A percentile compares a stretch with the other conserved stretches of the same genome.
phyloP scores from a whole-genome alignment of 1,284 basidiomycete species.

The Ustilago esculenta region DNA sequence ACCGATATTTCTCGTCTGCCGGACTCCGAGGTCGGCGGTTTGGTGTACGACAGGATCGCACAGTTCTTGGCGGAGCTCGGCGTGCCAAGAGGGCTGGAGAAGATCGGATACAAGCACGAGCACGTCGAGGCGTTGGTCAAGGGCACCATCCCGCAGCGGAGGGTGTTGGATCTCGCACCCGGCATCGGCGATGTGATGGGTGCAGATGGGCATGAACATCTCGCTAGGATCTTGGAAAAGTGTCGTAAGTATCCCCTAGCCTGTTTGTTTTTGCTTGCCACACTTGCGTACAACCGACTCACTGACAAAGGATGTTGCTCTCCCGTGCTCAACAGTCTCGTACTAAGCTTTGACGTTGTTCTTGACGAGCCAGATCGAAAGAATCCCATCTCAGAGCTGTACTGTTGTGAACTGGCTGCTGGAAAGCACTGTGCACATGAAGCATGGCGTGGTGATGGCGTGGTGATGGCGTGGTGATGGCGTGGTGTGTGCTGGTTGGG shows the following conservation, averaged over 20 bases:
- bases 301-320: background rate
- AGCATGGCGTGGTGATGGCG: too few relatives aligned
- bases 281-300: too few relatives aligned
- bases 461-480: too few relatives aligned
- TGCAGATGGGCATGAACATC: conserved; percentile 67
- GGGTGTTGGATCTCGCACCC: conserved; percentile 74
- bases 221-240: conserved; percentile 58
- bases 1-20: conserved; percentile 73
- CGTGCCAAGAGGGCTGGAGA: conserved; percentile 86
- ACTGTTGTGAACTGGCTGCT: too few relatives aligned
- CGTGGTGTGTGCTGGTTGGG: too few relatives aligned
- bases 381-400: too few relatives aligned
- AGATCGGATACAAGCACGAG: conserved; percentile 77
- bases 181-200: conserved; percentile 73
- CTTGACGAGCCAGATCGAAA: background rate
- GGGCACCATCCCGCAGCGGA: conserved; percentile 85
- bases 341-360: conserved; percentile 1
- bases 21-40: conserved; percentile 81
- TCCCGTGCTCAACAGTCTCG: conserved; percentile 3
- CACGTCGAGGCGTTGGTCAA: conserved; percentile 74
- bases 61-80: conserved; percentile 86
- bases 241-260: conserved; percentile 36
- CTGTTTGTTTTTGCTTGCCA: too few relatives aligned
- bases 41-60: conserved; percentile 88
- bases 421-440: too few relatives aligned